phyloP scores from a whole-genome alignment of 805 yeast genomes.

The Ogataea chonburiensis region DNA sequence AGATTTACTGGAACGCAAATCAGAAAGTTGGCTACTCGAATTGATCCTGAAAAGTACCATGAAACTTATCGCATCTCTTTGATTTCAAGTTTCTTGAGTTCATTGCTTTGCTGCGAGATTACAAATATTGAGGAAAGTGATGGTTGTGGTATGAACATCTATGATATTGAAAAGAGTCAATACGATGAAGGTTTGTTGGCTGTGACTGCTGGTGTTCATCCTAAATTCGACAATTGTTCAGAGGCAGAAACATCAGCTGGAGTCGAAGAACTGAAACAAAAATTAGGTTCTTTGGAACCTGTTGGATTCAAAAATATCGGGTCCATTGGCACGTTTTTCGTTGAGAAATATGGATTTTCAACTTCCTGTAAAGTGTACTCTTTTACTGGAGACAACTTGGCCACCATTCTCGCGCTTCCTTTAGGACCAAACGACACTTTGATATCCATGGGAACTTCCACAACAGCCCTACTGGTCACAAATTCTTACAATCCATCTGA shows the following conservation, averaged over 20 bases:
- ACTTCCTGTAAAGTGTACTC: constrained; percentile 61
- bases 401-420: constrained; percentile 83
- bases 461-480: constrained; percentile 81
- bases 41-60: constrained; percentile 50
- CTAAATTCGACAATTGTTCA: constrained; percentile 38
- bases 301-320: constrained; percentile 52
- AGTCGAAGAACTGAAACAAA: constrained; percentile 42
- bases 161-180: constrained; percentile 58
- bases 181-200: constrained; percentile 59
- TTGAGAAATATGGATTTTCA: constrained; percentile 60
- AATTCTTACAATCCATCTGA: constrained; percentile 74
- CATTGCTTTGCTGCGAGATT: constrained; percentile 63
- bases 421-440: constrained; percentile 72
- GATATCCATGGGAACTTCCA: constrained; percentile 87
- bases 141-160: constrained; percentile 91
- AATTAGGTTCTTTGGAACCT: constrained; percentile 54
- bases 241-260: constrained; percentile 30
- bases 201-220: constrained; percentile 52
- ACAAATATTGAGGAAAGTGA: constrained; percentile 76
- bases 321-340: constrained; percentile 57
- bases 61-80: constrained; percentile 64
- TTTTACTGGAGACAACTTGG: constrained; percentile 89
- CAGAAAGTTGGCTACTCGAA: constrained; percentile 59
- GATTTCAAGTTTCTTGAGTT: constrained; percentile 76
- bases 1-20: constrained; percentile 94